phyloP scores from a whole-genome alignment of 2,329 filamentous ascomycete genomes.

The Samsoniella hepiali region DNA sequence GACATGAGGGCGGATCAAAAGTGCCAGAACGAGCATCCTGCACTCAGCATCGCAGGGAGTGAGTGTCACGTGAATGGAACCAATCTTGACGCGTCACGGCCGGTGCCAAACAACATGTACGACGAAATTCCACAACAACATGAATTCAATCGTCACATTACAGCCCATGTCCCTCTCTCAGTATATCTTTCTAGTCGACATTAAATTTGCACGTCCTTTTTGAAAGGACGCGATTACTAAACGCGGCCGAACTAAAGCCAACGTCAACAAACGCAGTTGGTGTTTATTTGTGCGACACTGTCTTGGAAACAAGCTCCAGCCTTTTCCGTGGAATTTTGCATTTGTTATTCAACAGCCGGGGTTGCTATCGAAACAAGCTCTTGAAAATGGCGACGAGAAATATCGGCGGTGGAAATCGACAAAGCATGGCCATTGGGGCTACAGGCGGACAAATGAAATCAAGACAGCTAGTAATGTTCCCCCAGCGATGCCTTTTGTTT shows the following conservation, averaged over 20 bases:
- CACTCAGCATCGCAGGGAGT: not conserved
- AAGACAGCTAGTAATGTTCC: slow-evolving; percentile 35
- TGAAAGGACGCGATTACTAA: not conserved
- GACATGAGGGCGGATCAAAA: not conserved
- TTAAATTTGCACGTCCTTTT: not conserved
- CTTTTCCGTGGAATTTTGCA: not conserved
- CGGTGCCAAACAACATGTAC: not conserved
- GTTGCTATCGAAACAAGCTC: not conserved
- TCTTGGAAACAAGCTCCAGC: not conserved
- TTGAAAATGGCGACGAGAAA: slow-evolving; percentile 22
- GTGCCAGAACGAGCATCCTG: not conserved
- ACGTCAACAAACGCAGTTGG: not conserved
- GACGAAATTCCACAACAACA: not conserved
- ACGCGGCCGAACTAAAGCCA: not conserved
- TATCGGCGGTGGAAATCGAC: slow-evolving; percentile 30
- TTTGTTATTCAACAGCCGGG: not conserved
- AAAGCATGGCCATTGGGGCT: slow-evolving; percentile 33
- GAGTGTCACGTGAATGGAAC: not conserved
- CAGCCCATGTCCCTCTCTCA: no score
- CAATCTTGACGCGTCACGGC: no score
- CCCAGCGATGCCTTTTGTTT: slow-evolving; percentile 19
- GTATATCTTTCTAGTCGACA: not conserved
- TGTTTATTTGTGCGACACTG: not conserved
- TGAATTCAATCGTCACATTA: no score
- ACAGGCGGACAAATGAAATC: slow-evolving; percentile 34